phyloP scores from a whole-genome alignment of 176 grass and related monocot species.

The Puya raimondii region DNA sequence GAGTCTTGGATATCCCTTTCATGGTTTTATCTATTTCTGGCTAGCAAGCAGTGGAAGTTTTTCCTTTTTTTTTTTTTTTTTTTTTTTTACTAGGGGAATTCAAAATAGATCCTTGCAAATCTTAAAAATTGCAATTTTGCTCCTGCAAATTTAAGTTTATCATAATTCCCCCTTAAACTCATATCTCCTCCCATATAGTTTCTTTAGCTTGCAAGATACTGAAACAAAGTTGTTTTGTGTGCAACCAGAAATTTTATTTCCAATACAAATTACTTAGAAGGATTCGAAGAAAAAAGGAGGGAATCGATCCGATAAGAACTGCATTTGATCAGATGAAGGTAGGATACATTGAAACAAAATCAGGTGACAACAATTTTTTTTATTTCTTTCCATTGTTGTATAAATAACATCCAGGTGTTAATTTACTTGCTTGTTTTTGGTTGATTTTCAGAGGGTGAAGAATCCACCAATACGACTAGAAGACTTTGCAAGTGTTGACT shows the following conservation, averaged over 20 bases:
- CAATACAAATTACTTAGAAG: slow-evolving; percentile 16
- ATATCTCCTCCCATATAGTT: neutral
- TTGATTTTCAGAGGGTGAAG: slow-evolving; percentile 24
- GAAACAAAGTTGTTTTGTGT: neutral
- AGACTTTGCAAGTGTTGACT: slow-evolving; percentile 32
- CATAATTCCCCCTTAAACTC: neutral
- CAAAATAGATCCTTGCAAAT: too few species aligned
- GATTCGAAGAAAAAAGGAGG: slow-evolving; percentile 19
- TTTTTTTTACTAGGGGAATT: too few species aligned
- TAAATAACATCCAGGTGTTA: neutral
- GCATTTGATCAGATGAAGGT: slow-evolving; percentile 34
- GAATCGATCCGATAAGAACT: slow-evolving; percentile 25
- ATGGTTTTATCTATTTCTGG: neutral
- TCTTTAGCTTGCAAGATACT: neutral
- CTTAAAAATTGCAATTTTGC: neutral
- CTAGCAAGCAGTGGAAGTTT: too few species aligned
- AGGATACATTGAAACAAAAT: neutral
- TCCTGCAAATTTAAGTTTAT: neutral
- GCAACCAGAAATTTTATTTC: slow-evolving; percentile 16
- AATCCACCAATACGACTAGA: slow-evolving; percentile 29
- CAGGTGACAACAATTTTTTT: neutral
- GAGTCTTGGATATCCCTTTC: neutral
- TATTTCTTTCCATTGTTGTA: neutral
- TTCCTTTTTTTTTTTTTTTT: too few species aligned
- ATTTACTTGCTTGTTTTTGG: neutral